Base-by-base conservation (phyloP, 331 rosid genomes). In the Dryas integrifolia region DNA sequence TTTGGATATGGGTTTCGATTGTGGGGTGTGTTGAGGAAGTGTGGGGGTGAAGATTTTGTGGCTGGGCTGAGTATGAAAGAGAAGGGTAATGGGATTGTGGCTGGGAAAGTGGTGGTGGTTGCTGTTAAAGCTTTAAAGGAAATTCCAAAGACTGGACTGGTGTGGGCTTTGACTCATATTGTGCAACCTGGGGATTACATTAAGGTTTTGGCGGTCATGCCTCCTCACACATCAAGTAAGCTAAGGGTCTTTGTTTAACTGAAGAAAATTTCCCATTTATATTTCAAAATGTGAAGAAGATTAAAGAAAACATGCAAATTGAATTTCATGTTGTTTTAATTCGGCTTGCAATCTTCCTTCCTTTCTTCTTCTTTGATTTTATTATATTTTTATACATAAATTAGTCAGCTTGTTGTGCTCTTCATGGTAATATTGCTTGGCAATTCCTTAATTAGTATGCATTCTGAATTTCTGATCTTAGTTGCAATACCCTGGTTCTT, bases 141-240 rank as follows among this genome's bases (percentile, higher is more conserved):
- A 70, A 88, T 95, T 73, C 75, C 97, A 40, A 95, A 75, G 72
- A 79, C 81, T 47, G 96, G 88, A 80, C 82, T 95, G 80, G 85
- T 89, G 45, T 95, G 98, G 98, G 97, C 98, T 82, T 75, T 95
- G 89, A 89, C 97, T 82, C 98, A 91, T 87, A 90, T 95, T 76
- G 97, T 86, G 79, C 97, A 88, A 75, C 97, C 96, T 24, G 98
- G 96, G n/a, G 98, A 95, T 88, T 87, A 75, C 85, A 83, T 95
- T 72, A 95, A 89, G 89, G 85, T 95, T 41, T 81, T 95, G 79
- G 93, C 89, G 10, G 70, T 95, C 72, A 83, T 85, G 80, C 97
- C 98, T 16, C 76, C 85, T 77, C 74, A 77, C 61, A 79, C 88
- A 53, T 76, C 95, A 77, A 79, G 98, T 94, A 85, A 72, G 72